These are phyloP conservation scores for Salinomyces thailandicus DNA, from an alignment of 2,329 filamentous ascomycete genomes.

Conservation along the genomic window DNA sequence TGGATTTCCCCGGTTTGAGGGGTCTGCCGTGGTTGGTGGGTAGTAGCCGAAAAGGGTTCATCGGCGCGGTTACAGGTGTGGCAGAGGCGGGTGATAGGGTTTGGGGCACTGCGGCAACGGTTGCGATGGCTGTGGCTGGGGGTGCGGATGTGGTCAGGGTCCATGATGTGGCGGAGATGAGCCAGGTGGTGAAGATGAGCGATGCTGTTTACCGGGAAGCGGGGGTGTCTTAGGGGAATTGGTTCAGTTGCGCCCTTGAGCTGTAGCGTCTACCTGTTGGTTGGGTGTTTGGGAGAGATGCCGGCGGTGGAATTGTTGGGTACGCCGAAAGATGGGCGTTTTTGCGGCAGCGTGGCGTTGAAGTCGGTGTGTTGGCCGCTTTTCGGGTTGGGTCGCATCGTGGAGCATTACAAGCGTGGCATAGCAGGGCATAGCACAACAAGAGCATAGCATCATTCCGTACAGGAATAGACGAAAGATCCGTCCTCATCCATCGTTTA, in stretches of 20 bases:
- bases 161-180: slow-evolving; percentile 84
- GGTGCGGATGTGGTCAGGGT: slow-evolving; percentile 88
- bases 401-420: too few species aligned
- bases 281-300: not conserved
- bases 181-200: slow-evolving; percentile 69
- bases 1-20: slow-evolving; percentile 50
- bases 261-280: too few species aligned
- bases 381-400: too few species aligned
- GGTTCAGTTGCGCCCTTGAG: too few species aligned
- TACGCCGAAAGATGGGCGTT: too few species aligned
- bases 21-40: slow-evolving; percentile 83
- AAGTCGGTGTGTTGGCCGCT: not conserved
- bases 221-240: too few species aligned
- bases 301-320: not conserved
- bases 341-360: not conserved
- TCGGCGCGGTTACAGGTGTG: slow-evolving; percentile 72
- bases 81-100: slow-evolving; percentile 56
- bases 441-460: not conserved
- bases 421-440: not conserved
- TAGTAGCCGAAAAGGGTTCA: slow-evolving; percentile 78
- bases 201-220: slow-evolving; percentile 65
- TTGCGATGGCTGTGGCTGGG: slow-evolving; percentile 72
- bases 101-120: slow-evolving; percentile 81
- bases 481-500: not conserved
- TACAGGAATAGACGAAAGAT: not conserved